Conservation (phyloP, 129 eudicot genomes). For the Scalesia atractyloides region DNA sequence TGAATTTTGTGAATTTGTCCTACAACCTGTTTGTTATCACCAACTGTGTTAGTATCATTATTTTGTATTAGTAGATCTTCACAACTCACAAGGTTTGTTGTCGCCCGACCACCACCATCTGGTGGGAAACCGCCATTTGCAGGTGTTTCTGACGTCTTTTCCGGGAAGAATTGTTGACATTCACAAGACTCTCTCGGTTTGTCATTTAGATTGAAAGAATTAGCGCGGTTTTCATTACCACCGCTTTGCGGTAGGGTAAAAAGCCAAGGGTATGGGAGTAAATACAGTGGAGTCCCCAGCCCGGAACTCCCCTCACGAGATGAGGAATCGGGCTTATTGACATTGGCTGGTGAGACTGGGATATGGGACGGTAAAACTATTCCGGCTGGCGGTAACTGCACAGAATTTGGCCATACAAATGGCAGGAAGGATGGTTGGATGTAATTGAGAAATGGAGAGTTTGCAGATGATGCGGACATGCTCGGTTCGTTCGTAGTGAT, state of each 20-base stretch:
- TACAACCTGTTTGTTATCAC: slow-evolving; percentile 20
- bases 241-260: slow-evolving; percentile 43
- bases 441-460: slow-evolving; percentile 29
- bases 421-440: slow-evolving; percentile 50
- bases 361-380: slow-evolving; percentile 32
- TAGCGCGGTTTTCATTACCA: slow-evolving; percentile 9
- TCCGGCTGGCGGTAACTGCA: slow-evolving; percentile 32
- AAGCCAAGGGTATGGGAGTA: slow-evolving; percentile 59
- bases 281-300: slow-evolving; percentile 39
- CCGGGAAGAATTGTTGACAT: slow-evolving; percentile 28
- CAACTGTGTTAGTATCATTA: slow-evolving; percentile 24
- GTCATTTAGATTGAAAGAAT: slow-evolving; percentile 38
- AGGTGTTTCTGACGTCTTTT: slow-evolving; percentile 30
- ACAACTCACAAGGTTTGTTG: slow-evolving; percentile 30
- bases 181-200: slow-evolving; percentile 26
- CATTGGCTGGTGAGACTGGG: slow-evolving; percentile 8
- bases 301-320: slow-evolving; percentile 37
- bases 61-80: background rate
- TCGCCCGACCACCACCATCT: slow-evolving; percentile 34
- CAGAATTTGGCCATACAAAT: slow-evolving; percentile 41
- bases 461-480: slow-evolving; percentile 38
- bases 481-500: slow-evolving; percentile 30
- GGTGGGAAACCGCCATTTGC: slow-evolving; percentile 24
- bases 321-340: slow-evolving; percentile 18
- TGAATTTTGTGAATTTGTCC: slow-evolving; percentile 12